Evolutionary conservation across 2,329 filamentous ascomycete genomes (phyloP).

Genomic region (Fusarium lateritium): DNA sequence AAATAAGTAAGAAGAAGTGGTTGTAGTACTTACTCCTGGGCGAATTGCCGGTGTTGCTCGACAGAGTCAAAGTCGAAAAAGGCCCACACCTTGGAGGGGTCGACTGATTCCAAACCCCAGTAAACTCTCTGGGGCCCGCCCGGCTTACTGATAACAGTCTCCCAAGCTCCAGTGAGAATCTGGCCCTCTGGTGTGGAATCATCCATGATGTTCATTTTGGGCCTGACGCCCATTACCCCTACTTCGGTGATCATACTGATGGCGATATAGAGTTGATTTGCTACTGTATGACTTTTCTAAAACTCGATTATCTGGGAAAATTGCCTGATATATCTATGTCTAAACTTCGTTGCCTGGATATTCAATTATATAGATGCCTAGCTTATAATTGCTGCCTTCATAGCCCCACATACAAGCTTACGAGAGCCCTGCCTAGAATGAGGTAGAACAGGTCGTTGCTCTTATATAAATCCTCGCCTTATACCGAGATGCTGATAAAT

Average conservation of each 20-base stretch:
- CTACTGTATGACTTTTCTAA: too few relatives aligned
- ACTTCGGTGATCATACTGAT: constrained; percentile 17
- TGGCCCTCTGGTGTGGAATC: constrained; percentile 9
- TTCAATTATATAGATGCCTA: background rate
- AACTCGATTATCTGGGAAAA: too few relatives aligned
- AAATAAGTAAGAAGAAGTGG: fast-evolving
- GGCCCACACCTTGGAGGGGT: constrained; percentile 14
- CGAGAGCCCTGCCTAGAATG: too few relatives aligned
- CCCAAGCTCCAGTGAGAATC: constrained; percentile 1
- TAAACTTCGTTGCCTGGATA: background rate
- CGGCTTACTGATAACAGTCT: background rate
- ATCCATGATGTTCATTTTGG: constrained; percentile 18
- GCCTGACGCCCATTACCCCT: constrained; percentile 22
- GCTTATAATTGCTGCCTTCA: background rate
- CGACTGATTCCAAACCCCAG: constrained; percentile 14
- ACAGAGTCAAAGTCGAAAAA: constrained; percentile 34
- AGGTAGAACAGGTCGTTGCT: too few relatives aligned
- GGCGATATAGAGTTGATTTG: too few relatives aligned
- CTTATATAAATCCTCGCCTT: too few relatives aligned
- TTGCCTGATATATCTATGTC: background rate
- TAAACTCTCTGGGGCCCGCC: constrained; percentile 16
- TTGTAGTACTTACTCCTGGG: constrained; percentile 4
- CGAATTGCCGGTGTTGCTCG: constrained; percentile 18
- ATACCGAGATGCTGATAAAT: too few relatives aligned
- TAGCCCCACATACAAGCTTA: too few relatives aligned